Evolutionary conservation across 2,329 filamentous ascomycete genomes (phyloP), one percentile per base, ranked within the genome.

Genomic region (Fusarium guadeloupense): DNA sequence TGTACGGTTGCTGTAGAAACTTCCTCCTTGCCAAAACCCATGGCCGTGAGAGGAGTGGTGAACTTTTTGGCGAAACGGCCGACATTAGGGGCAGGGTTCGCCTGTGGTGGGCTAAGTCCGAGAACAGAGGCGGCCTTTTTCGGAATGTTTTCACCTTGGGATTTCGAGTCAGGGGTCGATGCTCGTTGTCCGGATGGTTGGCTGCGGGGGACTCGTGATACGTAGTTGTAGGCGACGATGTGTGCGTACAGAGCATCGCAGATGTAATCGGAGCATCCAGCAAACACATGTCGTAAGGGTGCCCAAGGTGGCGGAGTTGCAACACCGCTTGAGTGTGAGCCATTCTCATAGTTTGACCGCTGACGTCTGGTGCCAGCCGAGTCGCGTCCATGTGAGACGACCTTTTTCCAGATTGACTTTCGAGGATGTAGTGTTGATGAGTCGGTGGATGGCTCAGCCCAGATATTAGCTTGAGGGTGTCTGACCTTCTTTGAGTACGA

Each of bases 181-280:
- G 26, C 38, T 28, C 62, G 66, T 8, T 52, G 58, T 20, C 53
- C 54, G 10, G 66, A 48, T 8, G 66, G 40, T 8, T 72, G 59
- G 43, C 51, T 56, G 53, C 67, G 60, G 26, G 68, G 67, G 21
- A 73, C 67, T 31, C 76, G 68, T n/a, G 72, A 74, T 42, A 87
- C 75, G 72, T 87, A 87, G 71, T 86, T 87, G 71, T 84, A 86
- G 0, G 82, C 84, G 5, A 87, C 72, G 9, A 87, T 75, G 64
- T 87, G 84, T 0, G 84, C 84, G 65, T 86, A 87, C 6, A 87
- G 71, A 0, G 84, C 82, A 45, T 87, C 83, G 66, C 84, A 85
- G 6, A 86, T 78, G 62, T 83, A 81, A 58, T 85, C 81, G 3
- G 81, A 80, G 19, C 80, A 83, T 4, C 72, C 65, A 1, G 81